Percentiles rank a stretch among this genome's conserved stretches.
Conservation (phyloP, 176 grass and related monocot genomes). For the Cymbopogon citratus region DNA sequence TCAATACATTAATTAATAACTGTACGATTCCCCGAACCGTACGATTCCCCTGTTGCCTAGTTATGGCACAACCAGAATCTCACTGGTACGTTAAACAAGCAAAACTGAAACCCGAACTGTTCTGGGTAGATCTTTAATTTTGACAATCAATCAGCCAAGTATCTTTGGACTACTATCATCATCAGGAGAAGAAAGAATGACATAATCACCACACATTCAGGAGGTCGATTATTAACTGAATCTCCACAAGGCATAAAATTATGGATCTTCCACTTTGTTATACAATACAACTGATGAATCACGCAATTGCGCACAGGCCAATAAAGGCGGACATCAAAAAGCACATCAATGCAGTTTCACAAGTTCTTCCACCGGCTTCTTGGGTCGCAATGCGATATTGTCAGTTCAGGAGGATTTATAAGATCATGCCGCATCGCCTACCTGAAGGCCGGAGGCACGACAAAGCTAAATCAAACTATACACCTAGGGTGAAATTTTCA, state of each 20-base stretch:
- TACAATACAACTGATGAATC: slow-evolving; percentile 50
- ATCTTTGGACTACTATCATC: background rate
- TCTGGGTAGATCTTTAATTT: background rate
- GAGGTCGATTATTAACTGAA: background rate
- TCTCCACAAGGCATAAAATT: slow-evolving; percentile 34
- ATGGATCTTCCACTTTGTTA: slow-evolving; percentile 36
- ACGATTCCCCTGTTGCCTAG: too few relatives aligned
- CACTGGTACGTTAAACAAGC: background rate
- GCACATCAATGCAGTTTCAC: slow-evolving; percentile 26
- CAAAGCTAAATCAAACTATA: slow-evolving; percentile 66
- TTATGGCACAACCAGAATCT: background rate
- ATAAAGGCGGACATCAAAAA: slow-evolving; percentile 35
- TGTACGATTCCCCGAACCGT: too few relatives aligned
- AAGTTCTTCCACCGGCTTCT: slow-evolving; percentile 33
- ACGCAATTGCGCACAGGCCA: slow-evolving; percentile 29
- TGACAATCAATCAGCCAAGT: background rate
- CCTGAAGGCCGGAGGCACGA: slow-evolving; percentile 17
- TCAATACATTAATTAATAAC: background rate
- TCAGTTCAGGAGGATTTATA: slow-evolving; percentile 41
- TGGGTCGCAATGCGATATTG: slow-evolving; percentile 35
- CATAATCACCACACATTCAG: background rate
- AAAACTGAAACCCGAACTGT: background rate
- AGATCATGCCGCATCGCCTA: slow-evolving; percentile 36
- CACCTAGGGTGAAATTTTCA: slow-evolving; percentile 52
- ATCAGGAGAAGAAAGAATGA: background rate